Evolutionary conservation across 2,329 filamentous ascomycete genomes (phyloP).

Genomic region (Stemphylium lycopersici): DNA sequence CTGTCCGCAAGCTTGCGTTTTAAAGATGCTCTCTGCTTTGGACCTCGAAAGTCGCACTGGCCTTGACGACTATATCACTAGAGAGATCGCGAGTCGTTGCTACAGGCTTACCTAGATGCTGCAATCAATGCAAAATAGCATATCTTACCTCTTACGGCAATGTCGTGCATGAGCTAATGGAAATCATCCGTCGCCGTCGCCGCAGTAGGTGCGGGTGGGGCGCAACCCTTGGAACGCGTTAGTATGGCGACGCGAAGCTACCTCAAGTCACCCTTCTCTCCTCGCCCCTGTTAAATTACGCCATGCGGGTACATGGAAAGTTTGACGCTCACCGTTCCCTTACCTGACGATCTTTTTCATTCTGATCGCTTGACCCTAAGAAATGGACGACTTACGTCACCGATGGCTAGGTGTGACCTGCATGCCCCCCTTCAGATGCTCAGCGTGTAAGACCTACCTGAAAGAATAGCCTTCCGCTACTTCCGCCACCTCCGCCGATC

Average conservation of each 20-base stretch:
- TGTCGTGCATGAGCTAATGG: background rate
- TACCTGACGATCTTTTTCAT: background rate
- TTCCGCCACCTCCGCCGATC: background rate
- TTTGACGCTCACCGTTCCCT: background rate
- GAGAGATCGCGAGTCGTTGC: no score
- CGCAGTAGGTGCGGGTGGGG: background rate
- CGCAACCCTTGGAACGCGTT: background rate
- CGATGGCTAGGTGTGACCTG: background rate
- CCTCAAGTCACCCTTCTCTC: background rate
- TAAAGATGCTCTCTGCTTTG: no score
- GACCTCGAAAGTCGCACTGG: no score
- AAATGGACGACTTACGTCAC: background rate
- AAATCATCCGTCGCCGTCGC: background rate
- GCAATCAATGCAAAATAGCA: background rate
- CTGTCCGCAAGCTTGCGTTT: no score
- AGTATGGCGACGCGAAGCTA: background rate
- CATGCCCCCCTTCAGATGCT: background rate
- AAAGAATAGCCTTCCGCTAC: background rate
- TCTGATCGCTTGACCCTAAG: background rate
- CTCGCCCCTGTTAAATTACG: no score
- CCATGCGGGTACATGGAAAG: no score
- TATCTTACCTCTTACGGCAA: background rate
- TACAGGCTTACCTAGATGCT: slow-evolving; percentile 4
- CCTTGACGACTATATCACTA: no score
- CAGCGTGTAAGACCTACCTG: background rate